Base-by-base conservation (phyloP, 2,329 filamentous ascomycete genomes). In the Fusarium subglutinans region DNA sequence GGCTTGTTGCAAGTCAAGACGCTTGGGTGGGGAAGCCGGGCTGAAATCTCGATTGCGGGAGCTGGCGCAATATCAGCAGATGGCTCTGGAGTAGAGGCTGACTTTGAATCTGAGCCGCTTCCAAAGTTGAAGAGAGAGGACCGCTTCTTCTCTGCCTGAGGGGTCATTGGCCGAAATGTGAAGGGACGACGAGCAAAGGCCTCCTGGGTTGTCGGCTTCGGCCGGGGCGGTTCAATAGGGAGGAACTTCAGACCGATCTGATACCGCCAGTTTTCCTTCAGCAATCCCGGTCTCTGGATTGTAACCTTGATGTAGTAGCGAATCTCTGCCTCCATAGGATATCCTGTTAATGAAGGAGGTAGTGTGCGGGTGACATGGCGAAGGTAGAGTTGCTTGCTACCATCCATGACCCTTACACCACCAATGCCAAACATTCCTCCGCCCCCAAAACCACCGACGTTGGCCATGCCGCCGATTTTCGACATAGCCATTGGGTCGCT, bases 241-340 rank as follows among this genome's bases (percentile, higher is more conserved):
- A 98, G 87, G 80, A 99, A 96, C 66, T 94, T 96, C 83, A 98
- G 92, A 41, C 91, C 90, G 41, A 87, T 79, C 71, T 89, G 85
- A 72, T 87, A 87, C 26, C 95, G 88, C 82, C 94, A 93, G 78
- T 98, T 98, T 83, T 98, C 95, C 80, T 96, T 96, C 83, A 97
- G 94, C 67, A 98, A 88, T 20, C 93, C 92, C 0, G 95, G 94
- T n/a, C 95, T 88, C 78, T 95, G 94, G 11, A 98, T 91, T 0
- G 96, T 98, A n/a, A 93, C 94, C 82, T 99, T 99, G 80, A 98
- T 88, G 80, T 94, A 99, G 83, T 99, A 99, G 76, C 92, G 90
- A 69, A 98, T 95, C 82, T 98, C 95, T 28, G 95, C 96, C 81
- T 95, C 91, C 38, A 92, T 92, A 0, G 94, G 94, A 75, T 96